These are phyloP conservation scores for Kluyveromyces lactis DNA, from an alignment of 805 yeast genomes.

Conservation along the genomic window DNA sequence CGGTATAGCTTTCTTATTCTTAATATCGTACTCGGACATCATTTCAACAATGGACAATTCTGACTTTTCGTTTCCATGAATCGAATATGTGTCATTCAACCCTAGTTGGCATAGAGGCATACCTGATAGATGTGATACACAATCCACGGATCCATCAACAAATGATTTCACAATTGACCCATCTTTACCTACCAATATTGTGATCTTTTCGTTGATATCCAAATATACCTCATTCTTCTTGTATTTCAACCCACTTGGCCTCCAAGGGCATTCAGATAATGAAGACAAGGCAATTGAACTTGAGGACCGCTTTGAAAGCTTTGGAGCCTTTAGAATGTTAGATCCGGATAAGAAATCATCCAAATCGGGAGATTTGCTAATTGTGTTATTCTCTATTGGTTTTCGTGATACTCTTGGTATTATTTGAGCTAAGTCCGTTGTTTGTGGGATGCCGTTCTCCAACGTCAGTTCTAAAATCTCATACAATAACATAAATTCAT, in stretches of 20 bases:
- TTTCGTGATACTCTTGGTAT: slow-evolving; percentile 18
- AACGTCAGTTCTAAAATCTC: slow-evolving; percentile 71
- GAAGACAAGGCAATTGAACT: slow-evolving; percentile 3
- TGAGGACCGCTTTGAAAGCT: slow-evolving; percentile 9
- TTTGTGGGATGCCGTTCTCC: slow-evolving; percentile 21
- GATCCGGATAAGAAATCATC: slow-evolving; percentile 4
- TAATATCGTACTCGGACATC: slow-evolving; percentile 22
- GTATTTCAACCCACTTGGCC: slow-evolving; percentile 61
- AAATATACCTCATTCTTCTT: slow-evolving; percentile 74
- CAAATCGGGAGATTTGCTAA: not conserved
- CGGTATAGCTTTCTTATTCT: slow-evolving; percentile 27
- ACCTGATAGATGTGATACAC: slow-evolving; percentile 70
- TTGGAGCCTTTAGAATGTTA: slow-evolving; percentile 11
- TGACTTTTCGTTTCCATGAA: slow-evolving; percentile 15
- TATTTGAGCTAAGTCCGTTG: slow-evolving; percentile 22
- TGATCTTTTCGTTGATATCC: slow-evolving; percentile 68
- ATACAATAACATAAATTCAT: slow-evolving; percentile 61
- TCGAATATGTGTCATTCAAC: slow-evolving; percentile 42
- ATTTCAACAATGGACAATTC: slow-evolving; percentile 12
- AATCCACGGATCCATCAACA: slow-evolving; percentile 66
- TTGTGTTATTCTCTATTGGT: slow-evolving; percentile 8
- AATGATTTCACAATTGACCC: slow-evolving; percentile 59
- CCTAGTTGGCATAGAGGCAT: slow-evolving; percentile 81
- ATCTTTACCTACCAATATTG: slow-evolving; percentile 55
- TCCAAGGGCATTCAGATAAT: slow-evolving; percentile 49